These are phyloP conservation scores for Orbilia oligospora DNA, from an alignment of 2,329 filamentous ascomycete species.

Conservation along the genomic window DNA sequence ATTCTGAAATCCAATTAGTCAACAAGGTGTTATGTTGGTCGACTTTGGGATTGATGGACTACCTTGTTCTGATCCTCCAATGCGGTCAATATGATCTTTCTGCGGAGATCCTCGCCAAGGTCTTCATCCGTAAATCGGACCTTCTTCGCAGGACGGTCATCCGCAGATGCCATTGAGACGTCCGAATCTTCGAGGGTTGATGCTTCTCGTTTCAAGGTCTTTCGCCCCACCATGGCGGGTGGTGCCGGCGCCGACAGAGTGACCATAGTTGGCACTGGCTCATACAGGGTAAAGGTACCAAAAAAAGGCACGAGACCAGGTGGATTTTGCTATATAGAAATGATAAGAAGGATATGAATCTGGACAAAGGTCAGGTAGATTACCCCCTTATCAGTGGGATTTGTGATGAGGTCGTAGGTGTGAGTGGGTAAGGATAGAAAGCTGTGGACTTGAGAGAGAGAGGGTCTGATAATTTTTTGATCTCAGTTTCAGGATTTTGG, in stretches of 20 bases:
- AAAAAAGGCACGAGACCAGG: conserved; percentile 14
- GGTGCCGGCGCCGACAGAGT: conserved; percentile 55
- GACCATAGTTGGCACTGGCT: conserved; percentile 37
- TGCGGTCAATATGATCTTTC: conserved; percentile 47
- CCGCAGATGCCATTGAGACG: conserved; percentile 44
- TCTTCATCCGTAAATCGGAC: conserved; percentile 58
- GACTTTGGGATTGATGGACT: not conserved
- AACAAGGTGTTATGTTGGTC: not conserved
- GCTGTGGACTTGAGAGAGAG: conserved; percentile 6
- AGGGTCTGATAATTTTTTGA: conserved; percentile 42
- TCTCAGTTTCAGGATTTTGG: conserved; percentile 36
- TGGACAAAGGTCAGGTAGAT: conserved; percentile 10
- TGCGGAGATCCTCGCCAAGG: conserved; percentile 49
- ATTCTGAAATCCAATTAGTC: conserved; percentile 1
- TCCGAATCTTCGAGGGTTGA: conserved; percentile 52
- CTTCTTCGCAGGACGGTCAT: conserved; percentile 53
- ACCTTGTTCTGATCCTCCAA: conserved; percentile 58
- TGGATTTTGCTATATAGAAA: conserved; percentile 14
- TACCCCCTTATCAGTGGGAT: conserved; percentile 29
- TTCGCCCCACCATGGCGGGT: conserved; percentile 39
- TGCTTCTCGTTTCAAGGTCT: conserved; percentile 55
- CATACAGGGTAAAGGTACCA: conserved; percentile 41
- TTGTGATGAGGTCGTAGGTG: conserved; percentile 17
- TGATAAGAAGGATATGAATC: not conserved
- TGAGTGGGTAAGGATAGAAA: conserved; percentile 18